Evolutionary conservation across 1,284 basidiomycete genomes (phyloP), one percentile per base, ranked within the genome.

Genomic region (Melampsora americana): DNA sequence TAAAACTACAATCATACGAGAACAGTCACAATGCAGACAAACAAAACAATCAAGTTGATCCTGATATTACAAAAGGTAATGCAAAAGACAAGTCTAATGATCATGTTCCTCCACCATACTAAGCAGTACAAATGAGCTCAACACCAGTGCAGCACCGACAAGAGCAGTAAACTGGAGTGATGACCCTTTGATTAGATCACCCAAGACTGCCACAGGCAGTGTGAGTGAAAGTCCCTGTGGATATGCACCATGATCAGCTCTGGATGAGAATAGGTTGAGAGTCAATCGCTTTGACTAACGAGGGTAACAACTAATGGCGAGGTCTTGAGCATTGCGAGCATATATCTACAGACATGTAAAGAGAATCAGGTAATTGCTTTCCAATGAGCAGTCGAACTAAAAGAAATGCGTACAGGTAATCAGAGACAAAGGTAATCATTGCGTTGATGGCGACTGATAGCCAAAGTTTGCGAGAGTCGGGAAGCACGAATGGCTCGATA

Each of bases 141-240:
- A n/a, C 1, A 73, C 71, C 14, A 73, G 46, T 2, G 60, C 71
- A 53, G 71, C 71, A 16, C 71, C 71, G 11, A 73, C 14, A 14
- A 73, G 39, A 44, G 71, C 64, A 28, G 20, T 26, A 6, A 56
- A 79, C 60, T 81, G 79, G 23, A 79, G 78, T 1, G 28, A n/a
- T 2, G 30, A n/a, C 14, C 88, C 86, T 14, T 91, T 85, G 65
- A 90, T 80, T 77, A 89, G 86, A 83, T 95, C 93, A 12, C 92
- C 92, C 23, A 90, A 73, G 53, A 95, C 89, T 1, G 93, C 92
- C 70, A 94, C 85, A 11, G 93, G 93, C 81, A 98, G 96, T 0
- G 96, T 98, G n/a, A 99, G 86, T 75, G 91, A 93, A 23, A 99
- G 86, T 20, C 96, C 95, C 77, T 99, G 86, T 0, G 95, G 99